These are phyloP conservation scores for Perkinsus chesapeaki DNA, from an alignment of 169 alveolate genomes.

Conservation along the genomic window DNA sequence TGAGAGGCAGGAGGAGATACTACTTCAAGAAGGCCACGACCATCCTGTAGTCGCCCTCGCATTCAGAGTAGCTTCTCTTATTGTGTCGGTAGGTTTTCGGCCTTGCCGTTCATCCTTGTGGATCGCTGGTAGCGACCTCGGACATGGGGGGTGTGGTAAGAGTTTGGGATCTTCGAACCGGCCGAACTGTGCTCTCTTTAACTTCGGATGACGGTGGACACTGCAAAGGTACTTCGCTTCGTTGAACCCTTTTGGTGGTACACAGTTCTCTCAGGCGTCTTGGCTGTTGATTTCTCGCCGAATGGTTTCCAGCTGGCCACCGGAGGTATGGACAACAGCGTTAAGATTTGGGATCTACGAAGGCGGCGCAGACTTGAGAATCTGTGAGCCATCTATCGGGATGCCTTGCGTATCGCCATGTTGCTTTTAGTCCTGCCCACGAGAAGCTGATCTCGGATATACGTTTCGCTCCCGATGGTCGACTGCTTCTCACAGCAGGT, in stretches of 20 bases:
- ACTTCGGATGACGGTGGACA: neutral
- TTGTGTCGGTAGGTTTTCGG: slow-evolving; percentile 55
- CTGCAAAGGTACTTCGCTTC: slow-evolving; percentile 60
- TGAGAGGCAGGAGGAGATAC: slow-evolving; percentile 54
- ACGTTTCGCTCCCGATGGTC: neutral
- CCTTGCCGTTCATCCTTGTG: slow-evolving; percentile 71
- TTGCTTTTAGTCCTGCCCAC: neutral
- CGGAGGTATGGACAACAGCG: slow-evolving; percentile 75
- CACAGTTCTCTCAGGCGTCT: slow-evolving; percentile 16
- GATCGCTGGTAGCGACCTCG: slow-evolving; percentile 73
- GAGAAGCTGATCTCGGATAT: neutral
- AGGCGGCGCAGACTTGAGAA: slow-evolving; percentile 20
- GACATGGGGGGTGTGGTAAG: slow-evolving; percentile 72
- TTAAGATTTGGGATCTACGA: slow-evolving; percentile 81
- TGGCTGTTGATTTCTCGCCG: slow-evolving; percentile 23
- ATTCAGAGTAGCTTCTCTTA: neutral
- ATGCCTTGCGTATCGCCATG: neutral
- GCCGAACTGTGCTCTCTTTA: slow-evolving; percentile 57
- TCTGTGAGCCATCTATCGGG: neutral
- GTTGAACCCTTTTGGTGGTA: slow-evolving; percentile 49
- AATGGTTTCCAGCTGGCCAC: slow-evolving; percentile 56
- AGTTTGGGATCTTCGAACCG: slow-evolving; percentile 78
- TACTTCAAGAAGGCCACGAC: slow-evolving; percentile 69
- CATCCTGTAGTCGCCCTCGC: neutral
- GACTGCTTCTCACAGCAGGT: neutral